Conservation (phyloP, 768 basidiomycete species). For the Tubosaeta sp. region DNA sequence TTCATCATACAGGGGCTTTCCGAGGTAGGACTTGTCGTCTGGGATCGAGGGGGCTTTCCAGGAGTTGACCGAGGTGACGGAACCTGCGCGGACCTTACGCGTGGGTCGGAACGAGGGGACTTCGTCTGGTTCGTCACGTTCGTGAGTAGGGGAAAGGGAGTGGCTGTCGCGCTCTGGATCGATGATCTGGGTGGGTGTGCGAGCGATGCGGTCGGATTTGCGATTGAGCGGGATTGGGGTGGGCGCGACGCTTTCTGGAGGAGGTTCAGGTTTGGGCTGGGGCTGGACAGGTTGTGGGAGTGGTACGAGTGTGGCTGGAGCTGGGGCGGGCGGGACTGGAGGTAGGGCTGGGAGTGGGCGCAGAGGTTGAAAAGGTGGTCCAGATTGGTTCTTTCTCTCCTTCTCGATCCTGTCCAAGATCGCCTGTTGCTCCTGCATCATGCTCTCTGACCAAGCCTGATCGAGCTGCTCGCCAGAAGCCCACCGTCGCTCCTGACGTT, state of each 20-base stretch:
- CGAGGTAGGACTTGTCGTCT: slow-evolving; percentile 22
- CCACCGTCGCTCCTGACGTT: slow-evolving; percentile 49
- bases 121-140: slow-evolving; percentile 22
- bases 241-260: slow-evolving; percentile 5
- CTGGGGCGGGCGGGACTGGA: background rate
- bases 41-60: slow-evolving; percentile 26
- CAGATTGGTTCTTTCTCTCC: slow-evolving; percentile 26
- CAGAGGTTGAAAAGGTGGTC: background rate
- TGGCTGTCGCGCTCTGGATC: slow-evolving; percentile 21
- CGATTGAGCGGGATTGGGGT: slow-evolving; percentile 3
- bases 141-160: slow-evolving; percentile 15
- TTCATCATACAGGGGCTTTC: slow-evolving; percentile 27
- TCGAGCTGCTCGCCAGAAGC: slow-evolving; percentile 36
- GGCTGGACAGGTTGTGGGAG: background rate
- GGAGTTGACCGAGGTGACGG: slow-evolving; percentile 23
- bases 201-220: slow-evolving; percentile 14
- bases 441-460: slow-evolving; percentile 30
- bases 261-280: slow-evolving; percentile 1
- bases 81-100: slow-evolving; percentile 27
- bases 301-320: background rate
- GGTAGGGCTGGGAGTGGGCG: background rate
- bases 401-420: slow-evolving; percentile 49
- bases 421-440: slow-evolving; percentile 38
- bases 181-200: slow-evolving; percentile 15
- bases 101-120: slow-evolving; percentile 8